phyloP scores from a whole-genome alignment of 306 rosid genomes.

The Trifolium pratense region DNA sequence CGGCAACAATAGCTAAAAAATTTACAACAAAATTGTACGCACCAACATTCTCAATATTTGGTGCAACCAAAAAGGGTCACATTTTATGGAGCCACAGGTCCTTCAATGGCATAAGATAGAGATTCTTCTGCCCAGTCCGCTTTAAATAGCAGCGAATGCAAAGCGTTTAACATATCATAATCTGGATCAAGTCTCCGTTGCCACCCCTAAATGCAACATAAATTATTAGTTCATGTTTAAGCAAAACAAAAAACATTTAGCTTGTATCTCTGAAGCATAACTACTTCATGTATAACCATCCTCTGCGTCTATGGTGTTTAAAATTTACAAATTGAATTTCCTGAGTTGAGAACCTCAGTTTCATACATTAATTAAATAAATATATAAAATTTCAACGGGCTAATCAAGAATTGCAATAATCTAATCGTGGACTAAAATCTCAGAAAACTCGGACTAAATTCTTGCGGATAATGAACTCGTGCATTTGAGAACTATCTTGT shows the following conservation, averaged over 20 bases:
- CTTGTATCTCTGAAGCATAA: background rate
- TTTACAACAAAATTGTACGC: conserved; percentile 3
- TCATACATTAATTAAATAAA: background rate
- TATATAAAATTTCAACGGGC: background rate
- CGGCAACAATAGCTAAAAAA: conserved; percentile 7
- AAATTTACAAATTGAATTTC: background rate
- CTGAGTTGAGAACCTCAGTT: background rate
- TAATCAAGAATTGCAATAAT: background rate
- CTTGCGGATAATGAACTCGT: too few relatives aligned
- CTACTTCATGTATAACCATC: background rate
- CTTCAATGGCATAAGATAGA: conserved; percentile 62
- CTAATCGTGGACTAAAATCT: background rate
- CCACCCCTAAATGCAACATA: conserved; percentile 66
- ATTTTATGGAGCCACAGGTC: conserved; percentile 62
- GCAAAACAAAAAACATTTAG: conserved; percentile 9
- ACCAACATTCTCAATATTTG: conserved; percentile 10
- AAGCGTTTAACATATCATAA: conserved; percentile 64
- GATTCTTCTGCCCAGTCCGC: conserved; percentile 71
- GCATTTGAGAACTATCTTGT: too few relatives aligned
- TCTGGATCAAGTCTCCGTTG: conserved; percentile 84
- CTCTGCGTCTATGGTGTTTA: background rate
- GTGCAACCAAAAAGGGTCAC: conserved; percentile 12
- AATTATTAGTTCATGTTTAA: conserved; percentile 18
- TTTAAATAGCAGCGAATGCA: conserved; percentile 67
- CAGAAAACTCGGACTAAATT: background rate